These are phyloP conservation scores for Calonectria honghensis DNA, from an alignment of 2,329 filamentous ascomycete species.

Conservation along the genomic window DNA sequence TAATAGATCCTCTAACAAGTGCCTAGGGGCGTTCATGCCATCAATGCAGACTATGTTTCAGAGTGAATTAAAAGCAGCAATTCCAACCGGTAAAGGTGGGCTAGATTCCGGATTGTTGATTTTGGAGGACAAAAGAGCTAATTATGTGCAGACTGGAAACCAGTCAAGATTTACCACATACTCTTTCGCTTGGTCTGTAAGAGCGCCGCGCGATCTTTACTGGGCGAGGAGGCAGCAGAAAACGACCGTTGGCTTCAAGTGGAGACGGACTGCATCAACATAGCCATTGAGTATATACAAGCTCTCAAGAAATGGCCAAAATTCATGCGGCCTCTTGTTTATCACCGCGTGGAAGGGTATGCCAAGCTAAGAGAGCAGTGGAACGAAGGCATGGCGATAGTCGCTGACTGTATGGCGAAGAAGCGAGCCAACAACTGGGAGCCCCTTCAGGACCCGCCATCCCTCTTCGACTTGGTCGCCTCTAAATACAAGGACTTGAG, in stretches of 20 bases:
- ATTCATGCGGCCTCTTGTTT: neutral
- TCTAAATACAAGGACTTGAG: neutral
- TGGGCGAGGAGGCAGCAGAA: neutral
- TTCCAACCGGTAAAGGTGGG: no score
- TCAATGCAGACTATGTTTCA: no score
- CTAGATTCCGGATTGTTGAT: no score
- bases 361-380: neutral
- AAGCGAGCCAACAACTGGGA: neutral
- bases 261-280: neutral
- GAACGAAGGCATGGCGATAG: neutral
- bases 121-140: no score
- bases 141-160: no score
- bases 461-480: neutral
- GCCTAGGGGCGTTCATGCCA: no score
- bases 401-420: neutral
- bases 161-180: neutral
- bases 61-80: no score
- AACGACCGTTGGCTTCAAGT: neutral
- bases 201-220: constrained; percentile 9
- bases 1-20: no score
- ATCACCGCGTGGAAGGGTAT: neutral
- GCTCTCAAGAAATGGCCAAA: neutral
- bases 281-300: neutral
- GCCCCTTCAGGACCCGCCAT: neutral
- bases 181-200: neutral